These are phyloP conservation scores for Kodamaea laetipori DNA, from an alignment of 805 yeast genomes.

Conservation along the genomic window DNA sequence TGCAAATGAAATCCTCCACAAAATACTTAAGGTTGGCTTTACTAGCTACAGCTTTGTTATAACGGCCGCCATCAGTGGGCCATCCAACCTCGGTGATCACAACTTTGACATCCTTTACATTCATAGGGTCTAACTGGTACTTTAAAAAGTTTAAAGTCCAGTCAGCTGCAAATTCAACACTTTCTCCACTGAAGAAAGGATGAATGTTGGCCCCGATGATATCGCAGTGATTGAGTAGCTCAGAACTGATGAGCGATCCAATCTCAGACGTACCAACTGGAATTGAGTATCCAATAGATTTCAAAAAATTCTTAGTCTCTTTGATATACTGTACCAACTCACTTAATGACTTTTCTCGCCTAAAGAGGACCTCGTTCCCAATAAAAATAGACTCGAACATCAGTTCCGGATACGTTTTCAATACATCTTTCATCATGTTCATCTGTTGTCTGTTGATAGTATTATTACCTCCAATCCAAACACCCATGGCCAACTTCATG, in stretches of 20 bases:
- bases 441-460: constrained; percentile 50
- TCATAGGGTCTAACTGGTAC: constrained; percentile 44
- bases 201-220: constrained; percentile 64
- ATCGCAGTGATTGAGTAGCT: constrained; percentile 49
- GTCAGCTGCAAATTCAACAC: constrained; percentile 45
- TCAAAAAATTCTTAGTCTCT: constrained; percentile 41
- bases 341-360: constrained; percentile 47
- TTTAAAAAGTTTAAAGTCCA: constrained; percentile 56
- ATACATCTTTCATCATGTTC: constrained; percentile 41
- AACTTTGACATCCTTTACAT: constrained; percentile 31
- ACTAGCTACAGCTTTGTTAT: constrained; percentile 50
- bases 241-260: constrained; percentile 47
- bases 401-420: constrained; percentile 44
- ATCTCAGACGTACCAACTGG: constrained; percentile 67
- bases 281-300: constrained; percentile 32
- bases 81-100: constrained; percentile 69
- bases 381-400: constrained; percentile 54
- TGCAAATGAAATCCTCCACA: constrained; percentile 54
- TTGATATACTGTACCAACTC: constrained; percentile 45
- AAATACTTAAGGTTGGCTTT: constrained; percentile 47
- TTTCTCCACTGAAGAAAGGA: constrained; percentile 66
- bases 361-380: constrained; percentile 64
- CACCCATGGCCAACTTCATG: constrained; percentile 60
- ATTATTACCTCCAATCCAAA: constrained; percentile 57
- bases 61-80: constrained; percentile 65